Evolutionary conservation across 495 filamentous ascomycete species (phyloP).

Genomic region (Chlorociboria aeruginascens): DNA sequence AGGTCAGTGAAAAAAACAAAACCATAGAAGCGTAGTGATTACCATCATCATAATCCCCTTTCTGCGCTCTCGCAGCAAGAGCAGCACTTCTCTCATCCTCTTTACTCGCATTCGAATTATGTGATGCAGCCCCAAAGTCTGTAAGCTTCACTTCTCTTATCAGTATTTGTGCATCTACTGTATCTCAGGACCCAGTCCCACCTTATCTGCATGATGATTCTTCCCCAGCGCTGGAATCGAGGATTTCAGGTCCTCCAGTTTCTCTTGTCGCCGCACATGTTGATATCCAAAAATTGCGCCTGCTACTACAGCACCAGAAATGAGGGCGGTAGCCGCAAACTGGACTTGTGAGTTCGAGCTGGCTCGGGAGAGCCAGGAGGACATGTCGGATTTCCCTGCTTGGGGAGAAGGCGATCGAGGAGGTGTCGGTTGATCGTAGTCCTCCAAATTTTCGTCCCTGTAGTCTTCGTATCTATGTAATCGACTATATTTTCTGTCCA

Average conservation of each 20-base stretch:
- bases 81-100: slow-evolving; percentile 69
- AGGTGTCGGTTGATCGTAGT: background rate
- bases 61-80: slow-evolving; percentile 67
- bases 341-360: slow-evolving; percentile 36
- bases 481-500: slow-evolving; percentile 14
- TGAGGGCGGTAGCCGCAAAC: slow-evolving; percentile 61
- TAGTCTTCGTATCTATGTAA: background rate
- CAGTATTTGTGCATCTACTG: slow-evolving; percentile 5
- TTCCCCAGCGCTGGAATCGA: slow-evolving; percentile 44
- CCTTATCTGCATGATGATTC: slow-evolving; percentile 7
- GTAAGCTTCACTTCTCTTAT: slow-evolving; percentile 50
- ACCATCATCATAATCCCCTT: slow-evolving; percentile 89
- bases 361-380: slow-evolving; percentile 44
- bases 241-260: slow-evolving; percentile 54
- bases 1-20: slow-evolving; percentile 3
- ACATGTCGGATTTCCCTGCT: slow-evolving; percentile 27
- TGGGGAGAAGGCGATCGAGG: background rate
- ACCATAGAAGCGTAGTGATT: slow-evolving; percentile 1
- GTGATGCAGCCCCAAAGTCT: slow-evolving; percentile 56
- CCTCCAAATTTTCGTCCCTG: background rate
- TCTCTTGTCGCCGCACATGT: slow-evolving; percentile 46
- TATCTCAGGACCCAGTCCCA: background rate
- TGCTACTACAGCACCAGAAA: slow-evolving; percentile 65
- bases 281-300: slow-evolving; percentile 62
- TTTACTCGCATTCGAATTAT: slow-evolving; percentile 36